Base-by-base conservation (phyloP, 768 basidiomycete species). In the Lepiota subincarnata region DNA sequence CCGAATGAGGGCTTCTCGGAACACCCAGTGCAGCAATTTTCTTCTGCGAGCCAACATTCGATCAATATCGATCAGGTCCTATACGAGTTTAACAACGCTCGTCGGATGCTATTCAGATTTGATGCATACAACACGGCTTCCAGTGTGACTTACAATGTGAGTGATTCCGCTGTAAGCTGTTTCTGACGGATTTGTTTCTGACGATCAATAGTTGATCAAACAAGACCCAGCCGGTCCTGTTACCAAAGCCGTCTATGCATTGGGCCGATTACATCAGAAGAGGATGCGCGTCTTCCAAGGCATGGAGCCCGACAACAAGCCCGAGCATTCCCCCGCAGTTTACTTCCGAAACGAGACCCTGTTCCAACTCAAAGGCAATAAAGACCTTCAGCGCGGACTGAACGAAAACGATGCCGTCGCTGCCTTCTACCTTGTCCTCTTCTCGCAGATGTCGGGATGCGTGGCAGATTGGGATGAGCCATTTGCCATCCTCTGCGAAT, bases 81-180 rank as follows among this genome's bases (percentile, higher is more conserved):
- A 60, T 87, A 89, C 67, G 91, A 89, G 67, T 89, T 92, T 64
- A 79, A 81, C 48, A 76, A 84, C 55, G 84, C 90, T 56, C 80
- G 81, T 18, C 79, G 79, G 59, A 70, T 83, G 54, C 83, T 89
- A 61, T 83, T 81, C 59, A 73, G 81, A 37, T 87, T 89, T 63
- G 77, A 54, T 35, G 53, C 53, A 16, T 54, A 54, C 10, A 82
- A 82, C 55, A 65, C 77, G 6, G 75, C 86, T 48, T 80, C 83
- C 26, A 81, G 85, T 48, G 73, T 82, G 53, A 82, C 86, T 57
- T 84, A 83, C 64, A 74, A 77, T 46, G 89, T 88, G 66, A 73
- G 84, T 64, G 38, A 16, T 41, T 41, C 44, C 40, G 36, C 6
- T 38, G 19, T 31, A 31, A 31, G 26, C 37, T 42, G 19, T 28